A percentile compares a stretch with the other conserved stretches of the same genome.
Conservation (phyloP, 179 eudicot species). For the Patellifolia procumbens region DNA sequence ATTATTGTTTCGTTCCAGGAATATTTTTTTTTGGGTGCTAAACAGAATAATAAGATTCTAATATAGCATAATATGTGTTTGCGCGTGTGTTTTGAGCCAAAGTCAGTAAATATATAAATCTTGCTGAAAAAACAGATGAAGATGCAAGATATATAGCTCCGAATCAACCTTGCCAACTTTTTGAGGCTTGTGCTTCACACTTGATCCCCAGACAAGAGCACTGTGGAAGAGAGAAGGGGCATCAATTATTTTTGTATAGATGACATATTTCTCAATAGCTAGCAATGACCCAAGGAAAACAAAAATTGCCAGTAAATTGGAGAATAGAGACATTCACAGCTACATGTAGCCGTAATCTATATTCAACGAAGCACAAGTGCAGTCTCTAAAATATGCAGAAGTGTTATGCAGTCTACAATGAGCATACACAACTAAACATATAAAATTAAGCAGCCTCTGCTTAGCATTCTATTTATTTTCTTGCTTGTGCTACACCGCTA, state of each 20-base stretch:
- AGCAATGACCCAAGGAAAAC: not conserved
- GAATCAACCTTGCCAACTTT: slow-evolving; percentile 88
- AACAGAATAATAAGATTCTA: not conserved
- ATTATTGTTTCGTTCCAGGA: no score
- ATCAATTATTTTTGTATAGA: not conserved
- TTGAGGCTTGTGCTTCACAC: slow-evolving; percentile 95
- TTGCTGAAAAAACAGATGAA: not conserved
- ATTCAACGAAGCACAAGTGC: not conserved
- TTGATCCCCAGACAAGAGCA: slow-evolving; percentile 97
- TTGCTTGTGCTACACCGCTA: not conserved
- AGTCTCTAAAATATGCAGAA: not conserved
- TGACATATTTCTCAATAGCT: no score
- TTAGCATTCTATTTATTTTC: not conserved
- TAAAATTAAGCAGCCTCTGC: not conserved
- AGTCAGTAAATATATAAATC: not conserved
- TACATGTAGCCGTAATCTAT: not conserved
- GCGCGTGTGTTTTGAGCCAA: not conserved
- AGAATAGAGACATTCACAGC: not conserved
- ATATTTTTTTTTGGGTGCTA: no score
- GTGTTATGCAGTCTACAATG: not conserved
- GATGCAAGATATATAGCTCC: not conserved
- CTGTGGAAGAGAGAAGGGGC: slow-evolving; percentile 43
- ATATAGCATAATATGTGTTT: no score
- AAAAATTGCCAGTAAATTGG: not conserved
- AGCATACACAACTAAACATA: not conserved